phyloP scores from a whole-genome alignment of 2,329 filamentous ascomycete genomes.

The Neurospora crassa region DNA sequence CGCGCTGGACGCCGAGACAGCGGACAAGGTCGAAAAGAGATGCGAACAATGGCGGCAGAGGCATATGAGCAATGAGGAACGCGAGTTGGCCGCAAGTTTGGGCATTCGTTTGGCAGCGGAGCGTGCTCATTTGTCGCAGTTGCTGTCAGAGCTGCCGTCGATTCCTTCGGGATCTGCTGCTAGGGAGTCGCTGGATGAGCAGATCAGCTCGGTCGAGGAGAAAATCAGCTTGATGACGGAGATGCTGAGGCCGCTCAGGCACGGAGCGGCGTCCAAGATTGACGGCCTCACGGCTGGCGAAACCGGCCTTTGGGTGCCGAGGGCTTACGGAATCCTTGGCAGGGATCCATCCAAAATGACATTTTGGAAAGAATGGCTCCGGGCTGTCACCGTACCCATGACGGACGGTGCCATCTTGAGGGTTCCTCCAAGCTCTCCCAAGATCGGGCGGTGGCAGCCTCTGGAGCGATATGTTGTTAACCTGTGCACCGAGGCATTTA shows the following conservation, averaged over 20 bases:
- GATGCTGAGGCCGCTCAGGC: constrained; percentile 80
- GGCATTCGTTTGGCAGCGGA: constrained; percentile 81
- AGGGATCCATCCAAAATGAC: constrained; percentile 72
- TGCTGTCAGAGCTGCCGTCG: constrained; percentile 73
- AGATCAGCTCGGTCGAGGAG: constrained; percentile 93
- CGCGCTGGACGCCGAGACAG: constrained; percentile 69
- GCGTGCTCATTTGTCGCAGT: constrained; percentile 78
- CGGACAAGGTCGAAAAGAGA: constrained; percentile 71
- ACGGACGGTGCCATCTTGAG: constrained; percentile 74
- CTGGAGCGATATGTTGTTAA: constrained; percentile 96
- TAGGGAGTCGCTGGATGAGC: constrained; percentile 78
- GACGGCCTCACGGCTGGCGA: constrained; percentile 93
- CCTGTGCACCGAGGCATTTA: constrained; percentile 88
- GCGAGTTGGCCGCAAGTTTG: constrained; percentile 83
- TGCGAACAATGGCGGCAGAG: constrained; percentile 79
- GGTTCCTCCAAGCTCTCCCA: constrained; percentile 80
- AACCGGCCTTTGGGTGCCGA: constrained; percentile 89
- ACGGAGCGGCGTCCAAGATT: constrained; percentile 93
- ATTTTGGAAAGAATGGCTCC: constrained; percentile 99
- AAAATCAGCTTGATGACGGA: constrained; percentile 97
- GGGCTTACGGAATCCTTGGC: constrained; percentile 87
- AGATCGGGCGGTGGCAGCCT: constrained; percentile 89
- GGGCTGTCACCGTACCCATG: constrained; percentile 92
- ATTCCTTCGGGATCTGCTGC: constrained; percentile 71
- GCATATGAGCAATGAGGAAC: constrained; percentile 83